These are phyloP conservation scores for Saturnispora galanensis DNA, from an alignment of 805 yeast species.

Conservation along the genomic window DNA sequence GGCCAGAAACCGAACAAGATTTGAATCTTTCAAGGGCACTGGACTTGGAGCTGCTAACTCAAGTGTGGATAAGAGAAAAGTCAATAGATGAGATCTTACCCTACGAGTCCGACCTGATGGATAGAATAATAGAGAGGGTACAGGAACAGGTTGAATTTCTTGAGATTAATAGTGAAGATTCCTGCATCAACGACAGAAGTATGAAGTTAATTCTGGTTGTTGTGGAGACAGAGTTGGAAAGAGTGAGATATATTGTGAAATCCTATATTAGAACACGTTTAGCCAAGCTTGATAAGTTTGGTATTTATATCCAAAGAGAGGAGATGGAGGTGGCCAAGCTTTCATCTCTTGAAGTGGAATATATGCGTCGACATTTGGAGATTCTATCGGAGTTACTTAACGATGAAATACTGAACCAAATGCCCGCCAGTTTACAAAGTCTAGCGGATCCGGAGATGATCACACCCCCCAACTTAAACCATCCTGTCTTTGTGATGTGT, in stretches of 20 bases:
- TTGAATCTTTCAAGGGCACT: slow-evolving; percentile 19
- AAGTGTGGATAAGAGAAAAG: slow-evolving; percentile 76
- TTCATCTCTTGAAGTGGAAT: slow-evolving; percentile 51
- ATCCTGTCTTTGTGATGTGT: slow-evolving; percentile 50
- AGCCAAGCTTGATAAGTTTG: slow-evolving; percentile 60
- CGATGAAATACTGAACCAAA: slow-evolving; percentile 48
- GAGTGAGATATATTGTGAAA: slow-evolving; percentile 74
- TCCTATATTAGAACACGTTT: slow-evolving; percentile 73
- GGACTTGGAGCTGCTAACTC: slow-evolving; percentile 38
- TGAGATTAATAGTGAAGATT: slow-evolving; percentile 68
- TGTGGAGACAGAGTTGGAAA: slow-evolving; percentile 84
- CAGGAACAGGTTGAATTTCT: slow-evolving; percentile 66
- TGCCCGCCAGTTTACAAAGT: slow-evolving; percentile 50
- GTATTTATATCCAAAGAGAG: slow-evolving; percentile 46
- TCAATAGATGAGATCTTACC: slow-evolving; percentile 80
- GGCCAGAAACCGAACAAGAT: slow-evolving; percentile 4
- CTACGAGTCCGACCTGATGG: slow-evolving; percentile 53
- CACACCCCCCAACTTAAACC: slow-evolving; percentile 63
- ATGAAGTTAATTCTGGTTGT: slow-evolving; percentile 73
- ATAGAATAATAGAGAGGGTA: slow-evolving; percentile 46
- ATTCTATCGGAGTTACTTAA: slow-evolving; percentile 58
- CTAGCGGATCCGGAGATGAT: slow-evolving; percentile 80
- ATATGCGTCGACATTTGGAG: slow-evolving; percentile 60
- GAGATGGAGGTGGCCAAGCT: slow-evolving; percentile 32
- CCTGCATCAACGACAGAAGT: slow-evolving; percentile 53